A percentile compares a stretch with the other conserved stretches of the same genome.
Evolutionary conservation across 192 early-diverging fungal genomes (phyloP).

Genomic region (Mortierella antarctica): DNA sequence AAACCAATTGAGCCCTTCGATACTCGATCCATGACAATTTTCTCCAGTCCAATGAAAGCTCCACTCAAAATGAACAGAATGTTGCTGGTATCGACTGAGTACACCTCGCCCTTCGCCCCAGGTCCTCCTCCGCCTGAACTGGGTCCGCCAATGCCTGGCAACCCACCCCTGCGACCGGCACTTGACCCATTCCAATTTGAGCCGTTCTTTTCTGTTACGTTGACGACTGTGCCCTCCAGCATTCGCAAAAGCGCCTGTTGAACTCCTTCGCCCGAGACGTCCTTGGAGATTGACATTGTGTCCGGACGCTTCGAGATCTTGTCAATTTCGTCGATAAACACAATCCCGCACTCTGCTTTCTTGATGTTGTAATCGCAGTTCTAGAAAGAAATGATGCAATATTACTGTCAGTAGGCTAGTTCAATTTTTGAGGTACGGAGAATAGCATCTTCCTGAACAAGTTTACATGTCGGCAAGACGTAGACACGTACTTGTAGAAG

Average conservation of each 20-base stretch:
- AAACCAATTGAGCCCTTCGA: conserved; percentile 88
- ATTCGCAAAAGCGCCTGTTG: conserved; percentile 88
- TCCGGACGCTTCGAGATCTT: conserved; percentile 88
- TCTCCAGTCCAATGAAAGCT: conserved; percentile 90
- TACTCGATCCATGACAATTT: conserved; percentile 79
- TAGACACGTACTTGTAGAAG: conserved; percentile 71
- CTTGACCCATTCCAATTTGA: conserved; percentile 51
- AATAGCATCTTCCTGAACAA: neutral
- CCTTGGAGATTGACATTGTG: conserved; percentile 76
- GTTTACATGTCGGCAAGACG: neutral
- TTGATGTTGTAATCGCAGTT: conserved; percentile 89
- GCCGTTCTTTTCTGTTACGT: conserved; percentile 84
- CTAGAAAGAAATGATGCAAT: conserved; percentile 21
- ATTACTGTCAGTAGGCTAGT: neutral
- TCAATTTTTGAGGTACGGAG: neutral
- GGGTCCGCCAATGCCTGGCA: conserved; percentile 46
- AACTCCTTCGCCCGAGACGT: conserved; percentile 94
- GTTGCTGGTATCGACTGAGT: conserved; percentile 89
- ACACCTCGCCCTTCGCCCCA: conserved; percentile 79
- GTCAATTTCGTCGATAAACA: conserved; percentile 95
- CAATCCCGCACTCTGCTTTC: conserved; percentile 85
- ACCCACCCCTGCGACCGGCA: conserved; percentile 25
- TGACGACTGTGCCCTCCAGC: conserved; percentile 90
- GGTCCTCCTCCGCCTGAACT: conserved; percentile 37
- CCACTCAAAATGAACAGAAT: conserved; percentile 92